Base-by-base conservation (phyloP, 805 yeast species). In the Nakazawaea ishiwadae region DNA sequence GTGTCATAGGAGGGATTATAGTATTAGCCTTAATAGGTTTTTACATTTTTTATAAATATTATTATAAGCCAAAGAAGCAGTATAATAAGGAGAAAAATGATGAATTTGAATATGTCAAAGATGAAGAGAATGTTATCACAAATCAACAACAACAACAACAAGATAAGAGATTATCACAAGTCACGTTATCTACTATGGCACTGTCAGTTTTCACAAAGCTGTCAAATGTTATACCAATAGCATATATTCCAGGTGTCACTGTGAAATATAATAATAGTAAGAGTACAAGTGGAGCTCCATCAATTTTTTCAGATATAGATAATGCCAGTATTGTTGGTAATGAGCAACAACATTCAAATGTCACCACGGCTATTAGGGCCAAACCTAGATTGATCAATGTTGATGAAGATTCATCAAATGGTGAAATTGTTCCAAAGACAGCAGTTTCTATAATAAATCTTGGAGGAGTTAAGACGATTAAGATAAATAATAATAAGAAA, bases 201-300 rank as follows among this genome's bases (percentile, higher is more conserved):
- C 75, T 84, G 23, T 75, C 89, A 5, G 75, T 81, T 11, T 69
- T 81, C 36, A 81, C 93, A 9, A 78, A 83, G 51, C 95, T 95
- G 4, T 84, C 95, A 11, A 89, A 90, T 59, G 80, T 90, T 48
- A 73, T 90, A 46, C 96, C 96, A 15, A 83, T 91, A 44, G 96
- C 96, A 2, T 90, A 89, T 56, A 86, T 90, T 45, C 98, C 97
- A 0, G 97, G 97, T 28, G 96, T 89, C 34, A 85, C 89, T 4
- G 77, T 79, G 51, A 46, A 39, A 51, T 45, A 40, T 46, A 47
- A 35, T 42, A 51, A 33, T 31, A 40, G 23, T 23, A 44, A 27
- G 37, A 50, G 29, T 42, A 48, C 42, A 43, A 40, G 23, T 47
- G 49, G 10, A 51, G 53, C 23, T 59, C 63, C 63, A 20, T 64